phyloP scores from a whole-genome alignment of 495 filamentous ascomycete genomes.

The Tetracladium marchalianum region DNA sequence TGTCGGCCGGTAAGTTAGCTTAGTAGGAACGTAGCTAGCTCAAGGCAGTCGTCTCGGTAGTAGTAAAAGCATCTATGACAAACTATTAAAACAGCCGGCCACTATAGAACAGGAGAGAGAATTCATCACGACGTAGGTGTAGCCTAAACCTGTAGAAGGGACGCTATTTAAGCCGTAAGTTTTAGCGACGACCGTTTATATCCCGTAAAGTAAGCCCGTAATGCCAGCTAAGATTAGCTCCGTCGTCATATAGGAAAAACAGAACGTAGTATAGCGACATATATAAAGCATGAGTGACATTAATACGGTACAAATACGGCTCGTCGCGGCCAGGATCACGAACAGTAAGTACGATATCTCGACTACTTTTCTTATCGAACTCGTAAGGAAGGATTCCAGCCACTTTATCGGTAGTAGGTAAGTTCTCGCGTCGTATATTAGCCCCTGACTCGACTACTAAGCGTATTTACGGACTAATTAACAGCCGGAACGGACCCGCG shows the following conservation, averaged over 20 bases:
- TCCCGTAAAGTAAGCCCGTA: slow-evolving; percentile 6
- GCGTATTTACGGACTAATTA: slow-evolving; percentile 6
- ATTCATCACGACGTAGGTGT: slow-evolving; percentile 1
- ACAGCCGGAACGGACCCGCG: not conserved
- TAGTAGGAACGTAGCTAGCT: slow-evolving; percentile 8
- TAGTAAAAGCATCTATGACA: slow-evolving; percentile 8
- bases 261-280: slow-evolving; percentile 16
- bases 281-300: slow-evolving; percentile 8
- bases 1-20: slow-evolving; percentile 7
- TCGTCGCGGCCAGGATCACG: not conserved
- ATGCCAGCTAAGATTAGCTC: slow-evolving; percentile 6
- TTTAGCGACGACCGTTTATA: not conserved
- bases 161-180: slow-evolving; percentile 5
- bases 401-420: slow-evolving; percentile 7
- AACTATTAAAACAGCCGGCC: slow-evolving; percentile 12
- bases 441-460: slow-evolving; percentile 3
- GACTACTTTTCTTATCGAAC: not conserved
- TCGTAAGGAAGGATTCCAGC: slow-evolving; percentile 6
- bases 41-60: not conserved
- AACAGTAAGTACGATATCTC: slow-evolving; percentile 9
- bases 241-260: slow-evolving; percentile 10
- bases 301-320: not conserved
- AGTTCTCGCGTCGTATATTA: slow-evolving; percentile 7
- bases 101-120: slow-evolving; percentile 4
- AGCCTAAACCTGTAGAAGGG: slow-evolving; percentile 10